Conservation (phyloP, 2,329 filamentous ascomycete species). For the Trichoderma atroviride region DNA sequence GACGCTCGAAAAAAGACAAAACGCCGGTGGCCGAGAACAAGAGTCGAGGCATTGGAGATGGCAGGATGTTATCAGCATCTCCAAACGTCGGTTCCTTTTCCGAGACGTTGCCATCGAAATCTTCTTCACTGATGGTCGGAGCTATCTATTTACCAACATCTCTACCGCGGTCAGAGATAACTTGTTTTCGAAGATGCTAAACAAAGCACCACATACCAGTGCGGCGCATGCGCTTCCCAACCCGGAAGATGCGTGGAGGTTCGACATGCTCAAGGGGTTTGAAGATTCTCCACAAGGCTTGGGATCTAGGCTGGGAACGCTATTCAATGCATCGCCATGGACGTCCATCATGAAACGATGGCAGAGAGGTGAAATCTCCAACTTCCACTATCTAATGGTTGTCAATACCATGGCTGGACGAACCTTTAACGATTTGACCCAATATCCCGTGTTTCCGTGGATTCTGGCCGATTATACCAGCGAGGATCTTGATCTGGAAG, state of each 20-base stretch:
- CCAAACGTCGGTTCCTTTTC: slow-evolving; percentile 92
- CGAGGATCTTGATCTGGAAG: slow-evolving; percentile 82
- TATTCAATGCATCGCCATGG: slow-evolving; percentile 81
- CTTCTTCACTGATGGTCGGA: slow-evolving; percentile 95
- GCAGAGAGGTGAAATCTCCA: slow-evolving; percentile 93
- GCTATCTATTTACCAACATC: slow-evolving; percentile 87
- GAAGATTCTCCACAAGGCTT: slow-evolving; percentile 66
- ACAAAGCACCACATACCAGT: slow-evolving; percentile 78
- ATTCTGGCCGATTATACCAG: slow-evolving; percentile 94
- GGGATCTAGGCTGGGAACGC: slow-evolving; percentile 86
- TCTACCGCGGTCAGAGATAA: slow-evolving; percentile 75
- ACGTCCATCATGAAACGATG: slow-evolving; percentile 87
- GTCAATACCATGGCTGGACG: slow-evolving; percentile 96
- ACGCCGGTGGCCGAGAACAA: slow-evolving; percentile 63
- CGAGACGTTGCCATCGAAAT: slow-evolving; percentile 95
- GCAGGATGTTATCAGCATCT: slow-evolving; percentile 92
- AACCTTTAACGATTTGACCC: slow-evolving; percentile 96
- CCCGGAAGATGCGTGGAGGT: slow-evolving; percentile 86
- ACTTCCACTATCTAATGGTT: slow-evolving; percentile 98
- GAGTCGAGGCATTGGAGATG: slow-evolving; percentile 91
- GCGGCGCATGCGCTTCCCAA: slow-evolving; percentile 70
- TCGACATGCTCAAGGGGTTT: slow-evolving; percentile 76
- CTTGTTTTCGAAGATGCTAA: slow-evolving; percentile 73
- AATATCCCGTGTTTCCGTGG: slow-evolving; percentile 98
- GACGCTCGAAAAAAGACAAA: slow-evolving; percentile 62